Percentiles rank a stretch among this genome's conserved stretches.
phyloP scores from a whole-genome alignment of 2,329 filamentous ascomycete species.

The Diaporthe sp. region DNA sequence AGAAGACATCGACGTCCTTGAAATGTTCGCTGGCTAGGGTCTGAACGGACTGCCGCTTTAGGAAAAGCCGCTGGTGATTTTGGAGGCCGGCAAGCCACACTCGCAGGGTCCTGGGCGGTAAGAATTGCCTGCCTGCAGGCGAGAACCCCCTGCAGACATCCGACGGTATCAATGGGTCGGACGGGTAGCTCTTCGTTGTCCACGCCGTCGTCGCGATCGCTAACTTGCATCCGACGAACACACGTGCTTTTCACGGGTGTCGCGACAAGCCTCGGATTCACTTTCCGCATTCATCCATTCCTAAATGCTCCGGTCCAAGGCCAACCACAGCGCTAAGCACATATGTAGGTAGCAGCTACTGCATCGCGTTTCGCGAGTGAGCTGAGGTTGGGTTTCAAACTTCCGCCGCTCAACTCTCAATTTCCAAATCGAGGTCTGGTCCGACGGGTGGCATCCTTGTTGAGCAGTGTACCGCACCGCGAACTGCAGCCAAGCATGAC shows the following conservation, averaged over 20 bases:
- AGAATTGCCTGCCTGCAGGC: constrained; percentile 15
- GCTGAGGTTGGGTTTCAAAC: constrained; percentile 34
- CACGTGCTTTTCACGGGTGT: constrained; percentile 16
- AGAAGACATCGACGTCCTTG: neutral
- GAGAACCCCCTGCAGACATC: constrained; percentile 17
- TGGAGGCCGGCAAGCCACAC: constrained; percentile 15
- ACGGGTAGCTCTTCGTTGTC: constrained; percentile 1
- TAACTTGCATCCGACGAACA: constrained; percentile 33
- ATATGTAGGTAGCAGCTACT: constrained; percentile 23
- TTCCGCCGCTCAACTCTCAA: constrained; percentile 17
- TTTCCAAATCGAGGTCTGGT: constrained; percentile 30
- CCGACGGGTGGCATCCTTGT: constrained; percentile 20
- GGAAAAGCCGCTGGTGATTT: constrained; percentile 5
- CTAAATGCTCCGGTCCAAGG: constrained; percentile 11
- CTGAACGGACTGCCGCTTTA: constrained; percentile 25
- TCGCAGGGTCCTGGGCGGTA: constrained; percentile 21
- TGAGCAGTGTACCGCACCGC: constrained; percentile 3
- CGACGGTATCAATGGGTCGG: constrained; percentile 27
- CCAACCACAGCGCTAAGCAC: constrained; percentile 26
- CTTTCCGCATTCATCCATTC: constrained; percentile 29
- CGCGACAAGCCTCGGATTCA: constrained; percentile 26
- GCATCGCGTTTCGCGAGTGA: constrained; percentile 34
- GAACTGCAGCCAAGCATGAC: neutral
- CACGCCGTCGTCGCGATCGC: constrained; percentile 30
- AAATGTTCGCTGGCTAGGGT: neutral